A percentile compares a stretch with the other conserved stretches of the same genome.
Conservation (phyloP, 2,329 filamentous ascomycete genomes). For the Beauveria medogensis region DNA sequence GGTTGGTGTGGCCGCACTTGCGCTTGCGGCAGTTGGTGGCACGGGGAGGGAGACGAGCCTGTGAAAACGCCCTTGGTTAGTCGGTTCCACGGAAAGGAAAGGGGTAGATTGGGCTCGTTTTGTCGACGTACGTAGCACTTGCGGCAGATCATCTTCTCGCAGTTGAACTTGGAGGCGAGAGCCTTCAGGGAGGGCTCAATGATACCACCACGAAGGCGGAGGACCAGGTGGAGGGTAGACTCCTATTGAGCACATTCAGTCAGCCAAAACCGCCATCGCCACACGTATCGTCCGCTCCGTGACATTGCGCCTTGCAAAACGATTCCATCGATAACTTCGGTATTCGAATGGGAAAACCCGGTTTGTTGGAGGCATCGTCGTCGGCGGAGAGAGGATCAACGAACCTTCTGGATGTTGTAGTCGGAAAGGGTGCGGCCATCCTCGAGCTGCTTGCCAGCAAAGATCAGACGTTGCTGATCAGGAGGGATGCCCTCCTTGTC, state of each 20-base stretch:
- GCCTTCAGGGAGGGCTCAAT: constrained; percentile 99
- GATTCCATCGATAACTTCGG: neutral
- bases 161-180: constrained; percentile 99
- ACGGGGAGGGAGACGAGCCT: constrained; percentile 86
- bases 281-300: neutral
- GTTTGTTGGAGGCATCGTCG: neutral
- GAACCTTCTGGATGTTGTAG: constrained; percentile 99
- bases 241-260: constrained; percentile 49
- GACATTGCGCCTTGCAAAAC: neutral
- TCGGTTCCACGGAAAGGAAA: neutral
- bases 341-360: neutral
- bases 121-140: constrained; percentile 91
- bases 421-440: constrained; percentile 93
- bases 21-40: constrained; percentile 99
- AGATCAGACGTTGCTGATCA: constrained; percentile 97
- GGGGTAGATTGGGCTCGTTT: neutral
- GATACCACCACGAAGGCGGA: constrained; percentile 98
- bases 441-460: constrained; percentile 98
- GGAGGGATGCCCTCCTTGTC: constrained; percentile 99
- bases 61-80: constrained; percentile 10
- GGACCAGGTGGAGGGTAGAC: constrained; percentile 95
- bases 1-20: constrained; percentile 99
- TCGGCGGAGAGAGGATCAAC: constrained; percentile 21
- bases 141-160: constrained; percentile 99
- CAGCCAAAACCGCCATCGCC: constrained; percentile 19